Conservation (phyloP, 2,329 filamentous ascomycete genomes). For the Ascocoryne sarcoides region DNA sequence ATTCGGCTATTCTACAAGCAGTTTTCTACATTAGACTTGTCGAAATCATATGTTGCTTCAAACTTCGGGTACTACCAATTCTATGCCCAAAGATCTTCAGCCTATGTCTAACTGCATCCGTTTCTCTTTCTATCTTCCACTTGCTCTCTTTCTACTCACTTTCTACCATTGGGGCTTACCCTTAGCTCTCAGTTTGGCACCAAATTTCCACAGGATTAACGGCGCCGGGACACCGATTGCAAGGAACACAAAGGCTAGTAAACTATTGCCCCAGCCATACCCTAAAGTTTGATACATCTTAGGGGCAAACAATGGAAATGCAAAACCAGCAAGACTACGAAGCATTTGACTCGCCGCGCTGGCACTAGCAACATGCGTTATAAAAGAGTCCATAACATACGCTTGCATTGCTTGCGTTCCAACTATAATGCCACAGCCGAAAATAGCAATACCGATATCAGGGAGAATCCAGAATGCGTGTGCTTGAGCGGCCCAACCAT, state of each 20-base stretch:
- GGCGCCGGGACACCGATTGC: slow-evolving; percentile 40
- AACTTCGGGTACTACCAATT: too few relatives aligned
- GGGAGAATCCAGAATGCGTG: slow-evolving; percentile 44
- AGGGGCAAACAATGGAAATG: slow-evolving; percentile 30
- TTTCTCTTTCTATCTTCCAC: too few relatives aligned
- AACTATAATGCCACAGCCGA: slow-evolving; percentile 36
- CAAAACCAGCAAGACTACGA: slow-evolving; percentile 9
- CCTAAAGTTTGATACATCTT: slow-evolving; percentile 27
- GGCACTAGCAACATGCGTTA: slow-evolving; percentile 26
- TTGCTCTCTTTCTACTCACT: too few relatives aligned
- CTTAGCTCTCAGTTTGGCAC: slow-evolving; percentile 22
- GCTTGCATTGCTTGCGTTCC: slow-evolving; percentile 24
- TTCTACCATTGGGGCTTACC: not conserved
- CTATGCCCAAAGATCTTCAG: too few relatives aligned
- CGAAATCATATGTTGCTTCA: too few relatives aligned
- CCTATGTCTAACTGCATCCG: too few relatives aligned
- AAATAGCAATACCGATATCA: slow-evolving; percentile 41
- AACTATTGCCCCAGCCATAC: slow-evolving; percentile 28
- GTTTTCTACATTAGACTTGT: too few relatives aligned
- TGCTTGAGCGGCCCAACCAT: slow-evolving; percentile 46
- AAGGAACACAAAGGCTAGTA: slow-evolving; percentile 35
- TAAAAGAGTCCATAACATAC: slow-evolving; percentile 42
- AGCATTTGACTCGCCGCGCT: slow-evolving; percentile 29
- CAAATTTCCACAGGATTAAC: slow-evolving; percentile 32
- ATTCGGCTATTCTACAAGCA: too few relatives aligned